A percentile compares a stretch with the other conserved stretches of the same genome.
Conservation (phyloP, 495 filamentous ascomycete genomes). For the Xylaria bambusicola region DNA sequence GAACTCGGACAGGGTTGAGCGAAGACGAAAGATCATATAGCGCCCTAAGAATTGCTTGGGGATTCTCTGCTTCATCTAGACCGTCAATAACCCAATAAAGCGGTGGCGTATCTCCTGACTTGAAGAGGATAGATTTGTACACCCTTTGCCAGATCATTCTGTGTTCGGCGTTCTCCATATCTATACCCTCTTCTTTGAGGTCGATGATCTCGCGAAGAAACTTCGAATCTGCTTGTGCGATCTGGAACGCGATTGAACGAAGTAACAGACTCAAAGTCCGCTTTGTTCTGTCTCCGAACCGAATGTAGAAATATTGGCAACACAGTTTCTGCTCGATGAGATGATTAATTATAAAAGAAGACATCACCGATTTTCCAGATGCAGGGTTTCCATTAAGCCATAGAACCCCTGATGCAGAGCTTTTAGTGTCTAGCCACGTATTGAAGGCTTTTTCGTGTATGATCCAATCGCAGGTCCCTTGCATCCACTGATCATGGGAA, state of each 20-base stretch:
- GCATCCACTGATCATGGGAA: slow-evolving; percentile 39
- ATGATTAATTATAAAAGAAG: slow-evolving; percentile 36
- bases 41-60: slow-evolving; percentile 20
- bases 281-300: slow-evolving; percentile 27
- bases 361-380: slow-evolving; percentile 41
- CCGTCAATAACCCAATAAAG: slow-evolving; percentile 42
- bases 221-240: slow-evolving; percentile 25
- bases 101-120: not conserved
- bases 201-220: slow-evolving; percentile 21
- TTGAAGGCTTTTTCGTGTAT: slow-evolving; percentile 21
- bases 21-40: slow-evolving; percentile 13
- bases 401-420: not conserved
- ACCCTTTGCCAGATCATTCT: not conserved
- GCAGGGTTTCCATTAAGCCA: slow-evolving; percentile 37
- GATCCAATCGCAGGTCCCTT: slow-evolving; percentile 44
- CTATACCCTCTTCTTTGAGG: slow-evolving; percentile 25
- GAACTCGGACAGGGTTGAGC: slow-evolving; percentile 1
- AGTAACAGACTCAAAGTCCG: slow-evolving; percentile 24
- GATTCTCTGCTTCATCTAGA: slow-evolving; percentile 36
- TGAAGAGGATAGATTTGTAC: not conserved
- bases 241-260: slow-evolving; percentile 38
- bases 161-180: slow-evolving; percentile 19
- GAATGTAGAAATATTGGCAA: slow-evolving; percentile 43
- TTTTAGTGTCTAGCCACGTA: slow-evolving; percentile 24
- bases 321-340: slow-evolving; percentile 21